Evolutionary conservation across 2,329 filamentous ascomycete species (phyloP).

Genomic region (Penicillium sp.): DNA sequence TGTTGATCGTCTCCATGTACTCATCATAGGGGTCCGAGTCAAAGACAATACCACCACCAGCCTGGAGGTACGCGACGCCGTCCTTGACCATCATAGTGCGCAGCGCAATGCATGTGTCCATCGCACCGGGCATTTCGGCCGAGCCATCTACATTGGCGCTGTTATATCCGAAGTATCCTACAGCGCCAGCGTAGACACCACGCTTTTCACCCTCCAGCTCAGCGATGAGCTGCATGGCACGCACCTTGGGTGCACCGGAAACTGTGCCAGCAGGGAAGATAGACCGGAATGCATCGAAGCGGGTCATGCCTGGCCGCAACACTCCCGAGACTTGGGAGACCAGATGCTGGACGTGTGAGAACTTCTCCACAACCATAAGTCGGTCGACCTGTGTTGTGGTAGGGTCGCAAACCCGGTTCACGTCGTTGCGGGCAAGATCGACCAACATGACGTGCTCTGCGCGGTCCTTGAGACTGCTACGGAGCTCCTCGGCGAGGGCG

Average conservation of each 20-base stretch:
- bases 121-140: conserved; percentile 69
- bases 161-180: conserved; percentile 93
- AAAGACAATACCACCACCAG: conserved; percentile 83
- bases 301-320: conserved; percentile 75
- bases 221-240: conserved; percentile 94
- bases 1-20: conserved; percentile 96
- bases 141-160: conserved; percentile 64
- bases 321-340: conserved; percentile 93
- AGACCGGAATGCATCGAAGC: conserved; percentile 92
- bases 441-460: conserved; percentile 98
- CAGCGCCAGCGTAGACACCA: conserved; percentile 91
- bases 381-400: conserved; percentile 85
- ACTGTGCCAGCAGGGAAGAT: conserved; percentile 98
- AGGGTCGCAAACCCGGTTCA: conserved; percentile 93
- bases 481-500: conserved; percentile 71
- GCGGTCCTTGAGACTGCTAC: conserved; percentile 81
- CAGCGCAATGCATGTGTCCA: conserved; percentile 83
- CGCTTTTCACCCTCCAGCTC: conserved; percentile 93
- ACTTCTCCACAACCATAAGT: conserved; percentile 90
- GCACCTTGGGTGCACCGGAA: conserved; percentile 90
- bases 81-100: conserved; percentile 95
- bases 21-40: conserved; percentile 90
- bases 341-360: conserved; percentile 95
- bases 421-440: conserved; percentile 90
- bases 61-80: conserved; percentile 85